Evolutionary conservation across 2,329 filamentous ascomycete species (phyloP).

Genomic region (Westerdykella ornata): DNA sequence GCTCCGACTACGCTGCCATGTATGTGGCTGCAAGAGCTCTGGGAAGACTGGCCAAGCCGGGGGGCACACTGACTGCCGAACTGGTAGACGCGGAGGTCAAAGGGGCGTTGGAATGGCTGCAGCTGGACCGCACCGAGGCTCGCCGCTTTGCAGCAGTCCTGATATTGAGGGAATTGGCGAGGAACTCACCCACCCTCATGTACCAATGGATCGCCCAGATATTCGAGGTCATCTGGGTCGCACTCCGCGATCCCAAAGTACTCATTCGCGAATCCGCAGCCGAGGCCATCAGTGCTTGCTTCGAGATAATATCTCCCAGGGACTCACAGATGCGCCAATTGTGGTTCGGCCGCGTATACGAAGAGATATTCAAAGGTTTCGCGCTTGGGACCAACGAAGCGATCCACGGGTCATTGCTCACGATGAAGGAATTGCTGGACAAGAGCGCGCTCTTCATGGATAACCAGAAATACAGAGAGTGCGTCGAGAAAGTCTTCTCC

Average conservation of each 20-base stretch:
- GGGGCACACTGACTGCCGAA: slow-evolving; percentile 89
- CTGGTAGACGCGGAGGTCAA: slow-evolving; percentile 96
- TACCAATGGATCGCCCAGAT: slow-evolving; percentile 94
- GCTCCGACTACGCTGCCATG: slow-evolving; percentile 87
- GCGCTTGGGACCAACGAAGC: slow-evolving; percentile 72
- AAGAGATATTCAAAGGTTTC: slow-evolving; percentile 74
- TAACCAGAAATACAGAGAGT: slow-evolving; percentile 74
- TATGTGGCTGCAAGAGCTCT: slow-evolving; percentile 81
- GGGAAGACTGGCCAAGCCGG: slow-evolving; percentile 83
- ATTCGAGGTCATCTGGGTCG: slow-evolving; percentile 94
- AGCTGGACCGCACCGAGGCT: slow-evolving; percentile 89
- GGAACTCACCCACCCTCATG: slow-evolving; percentile 89
- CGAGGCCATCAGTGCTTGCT: slow-evolving; percentile 88
- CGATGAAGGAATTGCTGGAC: slow-evolving; percentile 84
- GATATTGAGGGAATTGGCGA: slow-evolving; percentile 80
- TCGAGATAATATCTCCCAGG: slow-evolving; percentile 89
- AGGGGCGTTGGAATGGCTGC: slow-evolving; percentile 91
- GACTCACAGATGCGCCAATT: slow-evolving; percentile 79
- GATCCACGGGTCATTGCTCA: slow-evolving; percentile 88
- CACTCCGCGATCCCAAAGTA: slow-evolving; percentile 79
- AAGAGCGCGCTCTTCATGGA: slow-evolving; percentile 99
- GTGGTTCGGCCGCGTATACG: slow-evolving; percentile 88
- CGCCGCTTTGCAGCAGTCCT: slow-evolving; percentile 88
- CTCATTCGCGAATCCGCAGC: slow-evolving; percentile 88
- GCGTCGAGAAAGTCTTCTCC: slow-evolving; percentile 85